Base-by-base conservation (phyloP, 192 early-diverging fungal genomes). In the Helicostylum pulchrum region DNA sequence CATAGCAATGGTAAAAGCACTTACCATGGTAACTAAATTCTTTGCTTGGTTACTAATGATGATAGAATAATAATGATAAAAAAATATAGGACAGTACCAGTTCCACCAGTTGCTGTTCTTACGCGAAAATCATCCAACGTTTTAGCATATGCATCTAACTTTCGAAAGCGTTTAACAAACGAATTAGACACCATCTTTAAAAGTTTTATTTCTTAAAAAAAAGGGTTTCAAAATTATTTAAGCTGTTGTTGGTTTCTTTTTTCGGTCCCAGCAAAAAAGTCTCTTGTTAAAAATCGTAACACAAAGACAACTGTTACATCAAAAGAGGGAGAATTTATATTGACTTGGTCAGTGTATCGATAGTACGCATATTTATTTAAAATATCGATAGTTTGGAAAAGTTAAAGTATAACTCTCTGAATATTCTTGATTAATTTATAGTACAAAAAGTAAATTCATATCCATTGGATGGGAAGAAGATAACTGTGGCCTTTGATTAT, bases 111-210 rank as follows among this genome's bases (percentile, higher is more conserved):
- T 31, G 79, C 73, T 7, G 93, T 95, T 65, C 87, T 86, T 10
- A 88, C 78, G 50, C 85, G 80, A 79, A 96, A 95, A 78, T 99
- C 93, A 57, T 99, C 96, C 20, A 95, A 77, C 4, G 95, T 94
- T 71, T 99, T 99, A 11, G 96, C 95, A 66, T 97, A 97, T 17
- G 86, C 88, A 61, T 93, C 90, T 64, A 91, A 80, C 57, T 74
- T 78, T 62, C 77, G 83, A 59, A 90, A 77, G 26, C 75, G 57
- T 46, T 70, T 73, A 30, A 80, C 39, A n/a, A 80, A 70, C 21
- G 68, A 70, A 15, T 57, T 70, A 3, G 68, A 70, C n/a, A 62
- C 42, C 68, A 70, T 70, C 23, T 46, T 9, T 10, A 9, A 39
- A 39, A 39, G 26, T 26, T 39, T 9, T 9, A 39, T 39, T 39